Base-by-base conservation (phyloP, 2,329 filamentous ascomycete species). In the Diaporthe citriasiana region DNA sequence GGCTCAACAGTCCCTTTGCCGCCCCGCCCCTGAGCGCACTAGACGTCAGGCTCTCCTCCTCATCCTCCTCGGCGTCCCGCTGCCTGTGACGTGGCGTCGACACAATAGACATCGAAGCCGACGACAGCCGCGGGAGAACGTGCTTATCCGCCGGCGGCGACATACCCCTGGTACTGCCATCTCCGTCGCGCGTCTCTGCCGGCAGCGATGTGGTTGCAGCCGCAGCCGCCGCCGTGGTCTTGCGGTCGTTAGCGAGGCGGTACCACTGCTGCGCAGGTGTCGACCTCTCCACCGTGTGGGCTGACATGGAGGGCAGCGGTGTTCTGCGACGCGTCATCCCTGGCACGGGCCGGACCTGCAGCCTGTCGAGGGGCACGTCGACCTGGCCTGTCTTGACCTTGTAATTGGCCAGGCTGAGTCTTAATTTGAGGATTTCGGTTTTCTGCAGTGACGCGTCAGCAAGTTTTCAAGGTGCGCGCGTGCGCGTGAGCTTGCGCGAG, bases 351-450 rank as follows among this genome's bases (percentile, higher is more conserved):
- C 83, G 82, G 65, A 85, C 79, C 78, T 91, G 85, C 27, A 95
- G 85, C 59, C 89, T 83, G 72, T 91, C 86, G 75, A 94, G 87
- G 1, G 93, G 91, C 38, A 93, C 87, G 73, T 89, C 84, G 71
- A 91, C 88, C 82, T 95, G 93, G 74, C 93, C 91, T 2, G 93
- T 95, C 73, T 88, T 89, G 77, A 95, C 86, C 83, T 95, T 95
- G 86, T 95, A 95, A 79, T 89, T 89, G 19, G 93, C 93, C 27
- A 95, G 88, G 38, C 89, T 87, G 22, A 95, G 89, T n/a, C 93
- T 89, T 13, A 94, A 87, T 69, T 89, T 89, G 57, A 95, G 85
- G 65, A 91, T 89, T 79, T 93, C 89, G 27, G 91, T 92, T 82
- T 89, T 89, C 88, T 93, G 81, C 70, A 22, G 30, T 15, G n/a